A percentile compares a stretch with the other conserved stretches of the same genome.
Evolutionary conservation across 441 rosid genomes (phyloP).

Genomic region (Hypseocharis bilobata): DNA sequence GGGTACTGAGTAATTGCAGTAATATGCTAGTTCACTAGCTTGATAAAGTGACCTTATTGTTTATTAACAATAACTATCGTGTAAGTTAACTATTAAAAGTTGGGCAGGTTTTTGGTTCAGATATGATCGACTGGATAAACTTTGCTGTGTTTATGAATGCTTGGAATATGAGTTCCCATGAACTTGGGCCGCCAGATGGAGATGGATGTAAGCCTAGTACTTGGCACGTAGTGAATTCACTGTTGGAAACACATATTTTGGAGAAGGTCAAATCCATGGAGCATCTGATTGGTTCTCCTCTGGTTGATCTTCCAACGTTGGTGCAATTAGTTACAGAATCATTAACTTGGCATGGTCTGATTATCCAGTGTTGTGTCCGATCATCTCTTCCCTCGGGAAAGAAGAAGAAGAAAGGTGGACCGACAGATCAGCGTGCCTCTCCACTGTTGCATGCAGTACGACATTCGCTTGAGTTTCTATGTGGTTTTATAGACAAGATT

Average conservation of each 20-base stretch:
- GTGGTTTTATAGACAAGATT: slow-evolving; percentile 43
- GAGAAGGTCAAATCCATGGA: slow-evolving; percentile 44
- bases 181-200: slow-evolving; percentile 31
- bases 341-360: slow-evolving; percentile 74
- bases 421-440: slow-evolving; percentile 39
- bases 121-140: slow-evolving; percentile 68
- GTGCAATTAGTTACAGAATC: slow-evolving; percentile 75
- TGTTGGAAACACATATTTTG: slow-evolving; percentile 44
- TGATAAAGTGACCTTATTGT: neutral
- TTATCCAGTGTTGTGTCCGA: slow-evolving; percentile 67
- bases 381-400: slow-evolving; percentile 73
- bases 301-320: slow-evolving; percentile 41
- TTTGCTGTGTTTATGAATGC: slow-evolving; percentile 75
- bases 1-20: neutral
- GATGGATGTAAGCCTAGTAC: slow-evolving; percentile 27
- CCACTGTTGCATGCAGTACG: slow-evolving; percentile 34
- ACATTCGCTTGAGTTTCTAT: slow-evolving; percentile 40
- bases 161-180: slow-evolving; percentile 62
- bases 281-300: slow-evolving; percentile 37
- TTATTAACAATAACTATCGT: slow-evolving; percentile 2
- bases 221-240: slow-evolving; percentile 46
- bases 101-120: slow-evolving; percentile 66
- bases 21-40: neutral
- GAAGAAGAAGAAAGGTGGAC: slow-evolving; percentile 77
- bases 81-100: slow-evolving; percentile 16